Percentiles rank a stretch among this genome's conserved stretches.
Evolutionary conservation across 805 yeast species (phyloP).

Genomic region (Spathaspora gorwiae): DNA sequence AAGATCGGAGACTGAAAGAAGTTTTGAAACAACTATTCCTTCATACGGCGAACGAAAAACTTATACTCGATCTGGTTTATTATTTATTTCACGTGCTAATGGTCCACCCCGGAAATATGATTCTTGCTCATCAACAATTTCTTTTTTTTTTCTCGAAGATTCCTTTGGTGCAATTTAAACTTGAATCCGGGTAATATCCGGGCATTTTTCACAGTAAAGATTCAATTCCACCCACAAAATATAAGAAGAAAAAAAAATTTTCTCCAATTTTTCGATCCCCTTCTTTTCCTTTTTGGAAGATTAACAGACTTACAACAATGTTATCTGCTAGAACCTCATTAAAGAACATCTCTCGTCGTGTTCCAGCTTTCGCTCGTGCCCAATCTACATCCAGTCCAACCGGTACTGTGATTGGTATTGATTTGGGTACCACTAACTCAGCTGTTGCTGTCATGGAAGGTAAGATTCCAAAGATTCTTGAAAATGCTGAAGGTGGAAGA

Average conservation of each 20-base stretch:
- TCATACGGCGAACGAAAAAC: no score
- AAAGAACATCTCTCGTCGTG: conserved; percentile 34
- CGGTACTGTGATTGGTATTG: conserved; percentile 75
- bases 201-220: no score
- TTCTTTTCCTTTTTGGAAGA: background rate
- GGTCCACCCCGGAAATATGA: no score
- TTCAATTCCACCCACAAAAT: no score
- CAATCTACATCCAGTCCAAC: conserved; percentile 31
- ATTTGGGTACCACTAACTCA: conserved; percentile 85
- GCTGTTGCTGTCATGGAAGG: conserved; percentile 86
- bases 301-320: conserved; percentile 16
- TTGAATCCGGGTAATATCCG: no score
- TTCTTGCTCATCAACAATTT: no score
- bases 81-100: no score
- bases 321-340: conserved; percentile 40
- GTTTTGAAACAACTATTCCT: no score
- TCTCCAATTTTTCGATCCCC: background rate
- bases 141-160: no score
- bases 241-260: background rate
- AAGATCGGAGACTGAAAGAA: no score
- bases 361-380: conserved; percentile 23
- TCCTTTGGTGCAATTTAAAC: no score
- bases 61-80: no score
- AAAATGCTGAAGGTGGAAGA: conserved; percentile 72
- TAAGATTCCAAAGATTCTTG: conserved; percentile 69